Conservation (phyloP, 495 filamentous ascomycete species). For the Collariella sp. region DNA sequence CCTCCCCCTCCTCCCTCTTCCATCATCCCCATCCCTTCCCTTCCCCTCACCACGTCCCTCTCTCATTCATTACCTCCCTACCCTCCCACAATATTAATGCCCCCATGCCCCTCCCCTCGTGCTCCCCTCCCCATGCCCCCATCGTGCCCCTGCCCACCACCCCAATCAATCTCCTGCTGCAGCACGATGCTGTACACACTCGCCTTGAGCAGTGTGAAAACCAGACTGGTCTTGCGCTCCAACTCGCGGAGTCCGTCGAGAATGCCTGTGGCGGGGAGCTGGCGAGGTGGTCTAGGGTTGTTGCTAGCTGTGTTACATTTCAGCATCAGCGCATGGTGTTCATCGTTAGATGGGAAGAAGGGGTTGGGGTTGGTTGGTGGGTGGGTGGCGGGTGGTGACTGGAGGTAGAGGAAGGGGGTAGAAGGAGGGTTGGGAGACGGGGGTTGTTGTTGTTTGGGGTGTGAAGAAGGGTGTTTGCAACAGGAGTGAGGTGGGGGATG, state of each 20-base stretch:
- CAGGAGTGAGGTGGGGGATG: not conserved
- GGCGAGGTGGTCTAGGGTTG: conserved; percentile 52
- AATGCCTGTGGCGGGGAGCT: conserved; percentile 59
- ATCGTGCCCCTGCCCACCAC: conserved; percentile 19
- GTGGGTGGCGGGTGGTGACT: not conserved
- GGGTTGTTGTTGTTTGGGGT: too few species aligned
- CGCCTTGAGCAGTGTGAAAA: conserved; percentile 92
- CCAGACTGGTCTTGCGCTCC: conserved; percentile 87
- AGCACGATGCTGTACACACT: conserved; percentile 97
- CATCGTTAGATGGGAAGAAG: not conserved
- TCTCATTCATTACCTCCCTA: too few species aligned
- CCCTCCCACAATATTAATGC: too few species aligned
- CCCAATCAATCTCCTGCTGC: conserved; percentile 81
- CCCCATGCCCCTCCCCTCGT: too few species aligned
- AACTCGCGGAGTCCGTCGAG: conserved; percentile 78
- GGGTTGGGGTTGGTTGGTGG: too few species aligned
- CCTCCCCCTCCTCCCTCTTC: too few species aligned
- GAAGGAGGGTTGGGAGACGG: conserved; percentile 7
- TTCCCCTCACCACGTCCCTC: too few species aligned
- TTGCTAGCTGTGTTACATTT: conserved; percentile 44
- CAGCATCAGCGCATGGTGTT: too few species aligned
- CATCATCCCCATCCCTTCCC: too few species aligned
- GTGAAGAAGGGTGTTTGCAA: too few species aligned
- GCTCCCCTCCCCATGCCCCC: not conserved
- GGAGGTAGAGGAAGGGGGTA: not conserved